Evolutionary conservation across 768 basidiomycete species (phyloP).

Genomic region (Naganishia antarctica): DNA sequence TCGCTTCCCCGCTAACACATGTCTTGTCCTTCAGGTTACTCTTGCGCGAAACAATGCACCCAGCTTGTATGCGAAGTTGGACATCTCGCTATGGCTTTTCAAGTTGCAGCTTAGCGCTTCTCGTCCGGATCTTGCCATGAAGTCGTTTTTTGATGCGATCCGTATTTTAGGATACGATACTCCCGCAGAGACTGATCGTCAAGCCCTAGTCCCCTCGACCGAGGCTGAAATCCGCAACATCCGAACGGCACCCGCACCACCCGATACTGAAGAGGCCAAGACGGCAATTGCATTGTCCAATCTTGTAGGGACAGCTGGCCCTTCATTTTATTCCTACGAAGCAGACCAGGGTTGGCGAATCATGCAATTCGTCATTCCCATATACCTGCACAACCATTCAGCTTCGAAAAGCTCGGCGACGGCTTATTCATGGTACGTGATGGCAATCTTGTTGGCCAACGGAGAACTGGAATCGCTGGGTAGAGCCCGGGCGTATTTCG

Average conservation of each 20-base stretch:
- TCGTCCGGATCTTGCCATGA: conserved; percentile 4
- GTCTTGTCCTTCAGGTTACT: not conserved
- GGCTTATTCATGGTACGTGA: conserved; percentile 14
- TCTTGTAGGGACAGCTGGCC: conserved; percentile 2
- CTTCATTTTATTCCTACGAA: conserved; percentile 15
- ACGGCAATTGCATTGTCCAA: conserved; percentile 1
- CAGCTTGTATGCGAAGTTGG: conserved; percentile 1
- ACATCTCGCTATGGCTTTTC: conserved; percentile 19
- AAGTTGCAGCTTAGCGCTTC: conserved; percentile 6
- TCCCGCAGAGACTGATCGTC: not conserved
- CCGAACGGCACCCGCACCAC: not conserved
- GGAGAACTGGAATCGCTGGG: conserved; percentile 9
- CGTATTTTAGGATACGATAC: conserved; percentile 17
- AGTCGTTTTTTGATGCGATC: conserved; percentile 12
- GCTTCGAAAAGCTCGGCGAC: conserved; percentile 7
- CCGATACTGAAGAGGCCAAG: conserved; percentile 1
- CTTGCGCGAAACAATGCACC: not conserved
- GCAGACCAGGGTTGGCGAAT: conserved; percentile 15
- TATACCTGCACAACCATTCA: conserved; percentile 15
- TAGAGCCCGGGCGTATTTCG: conserved; percentile 6
- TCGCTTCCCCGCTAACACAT: not conserved
- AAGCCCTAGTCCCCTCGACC: not conserved
- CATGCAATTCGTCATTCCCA: conserved; percentile 18
- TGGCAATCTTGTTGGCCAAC: conserved; percentile 16
- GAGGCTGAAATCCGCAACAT: not conserved